phyloP scores from a whole-genome alignment of 345 rosid species.

The Pistacia atlantica region DNA sequence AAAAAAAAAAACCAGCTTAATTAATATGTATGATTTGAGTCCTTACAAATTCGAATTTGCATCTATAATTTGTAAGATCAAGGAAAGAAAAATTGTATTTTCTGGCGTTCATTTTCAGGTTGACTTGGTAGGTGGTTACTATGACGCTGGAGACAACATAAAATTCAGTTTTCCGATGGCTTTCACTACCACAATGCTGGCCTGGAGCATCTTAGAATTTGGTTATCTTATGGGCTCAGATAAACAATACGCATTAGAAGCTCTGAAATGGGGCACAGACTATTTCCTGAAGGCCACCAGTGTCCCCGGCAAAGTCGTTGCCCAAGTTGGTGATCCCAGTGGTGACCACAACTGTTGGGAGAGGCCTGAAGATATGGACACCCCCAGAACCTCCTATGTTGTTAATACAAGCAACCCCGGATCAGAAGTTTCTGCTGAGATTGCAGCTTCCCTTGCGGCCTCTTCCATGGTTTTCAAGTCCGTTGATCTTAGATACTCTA shows the following conservation, averaged over 20 bases:
- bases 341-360: slow-evolving; percentile 79
- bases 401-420: slow-evolving; percentile 54
- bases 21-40: too few relatives aligned
- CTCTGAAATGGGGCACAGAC: slow-evolving; percentile 80
- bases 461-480: slow-evolving; percentile 64
- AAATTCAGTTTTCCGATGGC: slow-evolving; percentile 89
- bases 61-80: too few relatives aligned
- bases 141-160: slow-evolving; percentile 87
- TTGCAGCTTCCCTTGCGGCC: slow-evolving; percentile 82
- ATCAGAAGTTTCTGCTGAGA: slow-evolving; percentile 81
- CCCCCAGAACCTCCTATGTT: slow-evolving; percentile 68
- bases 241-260: slow-evolving; percentile 43
- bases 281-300: slow-evolving; percentile 70
- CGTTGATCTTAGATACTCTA: slow-evolving; percentile 40
- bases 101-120: slow-evolving; percentile 25
- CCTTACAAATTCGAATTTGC: too few relatives aligned
- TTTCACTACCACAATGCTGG: slow-evolving; percentile 66
- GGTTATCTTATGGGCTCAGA: slow-evolving; percentile 46
- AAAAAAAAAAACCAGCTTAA: too few relatives aligned
- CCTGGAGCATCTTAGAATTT: slow-evolving; percentile 81
- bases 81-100: too few relatives aligned
- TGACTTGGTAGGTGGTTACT: slow-evolving; percentile 74
- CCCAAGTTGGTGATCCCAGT: slow-evolving; percentile 58
- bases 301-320: slow-evolving; percentile 30
- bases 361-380: slow-evolving; percentile 96